Percentiles rank a stretch among this genome's conserved stretches.
These are phyloP conservation scores for Acanthochlamys bracteata DNA, from an alignment of 106 monocot genomes.

Conservation along the genomic window DNA sequence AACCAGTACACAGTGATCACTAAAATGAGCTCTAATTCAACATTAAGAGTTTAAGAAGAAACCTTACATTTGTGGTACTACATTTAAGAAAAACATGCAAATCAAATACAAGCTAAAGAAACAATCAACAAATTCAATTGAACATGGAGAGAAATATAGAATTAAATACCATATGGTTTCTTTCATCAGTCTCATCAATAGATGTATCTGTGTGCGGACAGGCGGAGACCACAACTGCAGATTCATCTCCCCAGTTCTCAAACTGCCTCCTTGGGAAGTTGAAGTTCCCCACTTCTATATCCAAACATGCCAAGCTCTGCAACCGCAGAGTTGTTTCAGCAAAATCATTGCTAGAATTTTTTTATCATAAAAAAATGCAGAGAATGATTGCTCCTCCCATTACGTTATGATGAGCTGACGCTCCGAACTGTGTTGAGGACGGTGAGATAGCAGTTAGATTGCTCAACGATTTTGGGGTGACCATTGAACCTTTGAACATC, in stretches of 20 bases:
- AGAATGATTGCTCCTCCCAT: not conserved
- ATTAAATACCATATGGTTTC: constrained; percentile 18
- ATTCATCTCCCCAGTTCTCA: constrained; percentile 84
- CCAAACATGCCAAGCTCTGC: constrained; percentile 16
- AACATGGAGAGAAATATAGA: not conserved
- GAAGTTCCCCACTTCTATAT: constrained; percentile 17
- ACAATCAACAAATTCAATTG: not conserved
- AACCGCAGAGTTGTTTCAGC: too few species aligned
- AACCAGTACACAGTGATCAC: too few species aligned
- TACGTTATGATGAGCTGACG: constrained; percentile 29
- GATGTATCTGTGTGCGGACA: constrained; percentile 54
- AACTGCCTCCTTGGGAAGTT: constrained; percentile 22
- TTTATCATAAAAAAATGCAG: too few species aligned
- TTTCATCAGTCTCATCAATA: constrained; percentile 45
- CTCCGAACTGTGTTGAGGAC: constrained; percentile 27
- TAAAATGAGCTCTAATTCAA: too few species aligned
- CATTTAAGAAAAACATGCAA: too few species aligned
- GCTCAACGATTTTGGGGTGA: constrained; percentile 62
- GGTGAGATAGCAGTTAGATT: constrained; percentile 47
- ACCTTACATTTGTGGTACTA: too few species aligned
- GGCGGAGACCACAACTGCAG: constrained; percentile 33
- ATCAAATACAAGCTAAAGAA: not conserved
- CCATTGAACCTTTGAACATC: constrained; percentile 37
- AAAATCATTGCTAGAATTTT: too few species aligned
- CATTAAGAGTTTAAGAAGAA: too few species aligned